Conservation (phyloP, 306 rosid species). For the Quercus engelmannii region DNA sequence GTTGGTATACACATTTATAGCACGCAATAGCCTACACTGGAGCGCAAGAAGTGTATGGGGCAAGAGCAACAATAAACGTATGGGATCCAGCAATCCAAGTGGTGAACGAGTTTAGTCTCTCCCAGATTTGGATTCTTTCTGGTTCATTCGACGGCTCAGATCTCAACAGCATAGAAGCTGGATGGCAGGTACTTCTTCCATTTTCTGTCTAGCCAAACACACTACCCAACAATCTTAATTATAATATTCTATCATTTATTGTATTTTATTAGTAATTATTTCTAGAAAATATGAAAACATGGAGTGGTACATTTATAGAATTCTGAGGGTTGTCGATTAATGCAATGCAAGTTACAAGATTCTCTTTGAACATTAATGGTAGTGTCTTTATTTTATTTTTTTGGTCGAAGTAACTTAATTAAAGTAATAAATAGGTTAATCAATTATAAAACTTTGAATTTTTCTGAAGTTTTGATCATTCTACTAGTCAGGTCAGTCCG, state of each 20-base stretch:
- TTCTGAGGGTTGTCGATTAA: no score
- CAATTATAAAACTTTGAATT: slow-evolving; percentile 3
- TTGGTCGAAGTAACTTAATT: background rate
- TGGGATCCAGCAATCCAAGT: slow-evolving; percentile 83
- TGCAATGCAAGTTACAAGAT: no score
- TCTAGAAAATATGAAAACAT: background rate
- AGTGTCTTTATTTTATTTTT: background rate
- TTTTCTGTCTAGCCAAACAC: slow-evolving; percentile 17
- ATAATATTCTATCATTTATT: background rate
- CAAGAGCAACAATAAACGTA: slow-evolving; percentile 85
- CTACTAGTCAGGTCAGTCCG: slow-evolving; percentile 99
- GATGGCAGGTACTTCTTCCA: slow-evolving; percentile 88
- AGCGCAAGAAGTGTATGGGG: slow-evolving; percentile 70
- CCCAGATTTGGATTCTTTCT: slow-evolving; percentile 86
- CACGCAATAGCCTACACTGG: slow-evolving; percentile 91
- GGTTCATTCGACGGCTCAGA: slow-evolving; percentile 95
- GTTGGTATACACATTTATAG: slow-evolving; percentile 20
- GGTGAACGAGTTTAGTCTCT: slow-evolving; percentile 84
- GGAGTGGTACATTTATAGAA: no score
- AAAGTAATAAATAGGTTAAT: background rate
- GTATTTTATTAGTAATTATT: background rate
- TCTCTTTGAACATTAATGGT: no score
- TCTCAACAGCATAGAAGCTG: slow-evolving; percentile 98
- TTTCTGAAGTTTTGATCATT: slow-evolving; percentile 69
- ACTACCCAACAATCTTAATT: background rate